Evolutionary conservation across 306 rosid species (phyloP).

Genomic region (Sophora flavescens): DNA sequence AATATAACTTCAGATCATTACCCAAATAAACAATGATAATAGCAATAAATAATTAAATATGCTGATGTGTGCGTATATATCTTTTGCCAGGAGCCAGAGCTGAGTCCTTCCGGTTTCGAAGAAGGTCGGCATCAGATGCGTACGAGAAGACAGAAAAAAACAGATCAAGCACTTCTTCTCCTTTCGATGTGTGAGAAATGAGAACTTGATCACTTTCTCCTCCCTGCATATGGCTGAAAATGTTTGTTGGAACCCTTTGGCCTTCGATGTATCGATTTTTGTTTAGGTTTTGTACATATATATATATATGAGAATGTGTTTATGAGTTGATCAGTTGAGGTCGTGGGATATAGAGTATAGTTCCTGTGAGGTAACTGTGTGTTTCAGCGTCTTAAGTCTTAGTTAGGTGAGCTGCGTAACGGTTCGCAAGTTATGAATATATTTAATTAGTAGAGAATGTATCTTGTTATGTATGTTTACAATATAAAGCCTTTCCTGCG

Average conservation of each 20-base stretch:
- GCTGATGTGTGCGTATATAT: neutral
- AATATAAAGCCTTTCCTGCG: neutral
- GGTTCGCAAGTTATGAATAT: conserved; percentile 12
- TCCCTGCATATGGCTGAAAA: neutral
- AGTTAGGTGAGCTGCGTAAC: neutral
- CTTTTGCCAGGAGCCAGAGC: conserved; percentile 66
- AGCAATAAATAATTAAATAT: neutral
- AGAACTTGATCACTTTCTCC: neutral
- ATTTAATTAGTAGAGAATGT: neutral
- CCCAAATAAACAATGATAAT: neutral
- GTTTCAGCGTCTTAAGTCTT: neutral
- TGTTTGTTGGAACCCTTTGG: neutral
- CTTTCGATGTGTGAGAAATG: conserved; percentile 84
- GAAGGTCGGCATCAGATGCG: conserved; percentile 84
- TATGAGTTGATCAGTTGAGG: neutral
- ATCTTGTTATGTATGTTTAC: neutral
- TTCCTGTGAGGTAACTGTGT: neutral
- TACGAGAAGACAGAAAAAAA: conserved; percentile 64
- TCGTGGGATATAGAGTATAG: neutral
- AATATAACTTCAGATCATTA: too few relatives aligned
- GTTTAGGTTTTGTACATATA: conserved; percentile 25
- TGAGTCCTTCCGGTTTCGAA: conserved; percentile 80
- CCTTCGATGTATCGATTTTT: conserved; percentile 18
- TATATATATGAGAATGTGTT: neutral
- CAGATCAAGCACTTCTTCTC: conserved; percentile 75